Percentiles rank a stretch among this genome's conserved stretches.
These are phyloP conservation scores for Centella asiatica DNA, from an alignment of 129 eudicot genomes.

Conservation along the genomic window DNA sequence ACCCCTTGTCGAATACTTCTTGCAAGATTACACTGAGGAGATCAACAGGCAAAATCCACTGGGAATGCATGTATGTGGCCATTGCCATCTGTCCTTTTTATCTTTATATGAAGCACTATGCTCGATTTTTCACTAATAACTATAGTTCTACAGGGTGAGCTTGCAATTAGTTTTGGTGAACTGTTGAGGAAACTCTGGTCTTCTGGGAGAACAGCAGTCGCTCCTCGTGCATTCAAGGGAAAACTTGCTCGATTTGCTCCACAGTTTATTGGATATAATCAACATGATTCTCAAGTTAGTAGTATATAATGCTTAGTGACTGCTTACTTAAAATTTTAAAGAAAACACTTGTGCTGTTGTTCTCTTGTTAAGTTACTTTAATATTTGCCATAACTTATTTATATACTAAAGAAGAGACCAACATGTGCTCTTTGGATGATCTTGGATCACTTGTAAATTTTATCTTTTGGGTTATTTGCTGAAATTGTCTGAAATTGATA, in stretches of 20 bases:
- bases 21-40: constrained; percentile 75
- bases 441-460: neutral
- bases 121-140: constrained; percentile 11
- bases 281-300: constrained; percentile 97
- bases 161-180: constrained; percentile 96
- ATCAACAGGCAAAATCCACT: constrained; percentile 85
- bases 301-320: neutral
- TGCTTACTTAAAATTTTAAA: constrained; percentile 3
- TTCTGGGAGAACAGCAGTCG: constrained; percentile 63
- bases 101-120: neutral
- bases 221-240: constrained; percentile 91
- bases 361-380: constrained; percentile 1
- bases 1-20: constrained; percentile 72
- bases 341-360: neutral
- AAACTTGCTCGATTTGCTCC: constrained; percentile 99
- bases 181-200: constrained; percentile 90
- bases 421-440: neutral
- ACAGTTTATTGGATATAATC: constrained; percentile 98
- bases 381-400: too few species aligned
- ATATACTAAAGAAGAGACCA: too few species aligned
- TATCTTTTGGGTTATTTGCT: too few species aligned
- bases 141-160: constrained; percentile 75
- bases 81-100: constrained; percentile 4
- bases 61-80: constrained; percentile 74
- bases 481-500: neutral